These are phyloP conservation scores for Plasmopara halstedii DNA, from an alignment of 352 stramenopile species.

Conservation along the genomic window DNA sequence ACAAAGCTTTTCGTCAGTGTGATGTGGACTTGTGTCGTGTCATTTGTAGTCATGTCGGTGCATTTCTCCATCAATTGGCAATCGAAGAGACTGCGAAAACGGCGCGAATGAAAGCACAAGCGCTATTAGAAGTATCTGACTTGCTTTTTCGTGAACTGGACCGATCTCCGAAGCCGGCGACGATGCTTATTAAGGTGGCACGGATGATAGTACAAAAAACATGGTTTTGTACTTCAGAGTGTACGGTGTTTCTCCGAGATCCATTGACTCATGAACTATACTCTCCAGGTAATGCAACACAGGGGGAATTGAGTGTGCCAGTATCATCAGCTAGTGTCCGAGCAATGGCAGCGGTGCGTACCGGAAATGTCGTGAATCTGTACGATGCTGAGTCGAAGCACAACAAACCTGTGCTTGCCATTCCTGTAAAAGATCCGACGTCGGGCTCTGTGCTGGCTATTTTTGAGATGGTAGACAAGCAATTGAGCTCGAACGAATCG, in stretches of 20 bases:
- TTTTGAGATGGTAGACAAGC: constrained; percentile 60
- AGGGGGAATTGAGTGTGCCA: constrained; percentile 43
- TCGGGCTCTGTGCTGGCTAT: constrained; percentile 53
- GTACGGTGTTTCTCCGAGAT: constrained; percentile 63
- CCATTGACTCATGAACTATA: constrained; percentile 50
- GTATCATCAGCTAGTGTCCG: constrained; percentile 34
- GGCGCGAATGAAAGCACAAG: constrained; percentile 57
- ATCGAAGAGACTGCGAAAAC: constrained; percentile 52
- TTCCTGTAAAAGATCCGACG: constrained; percentile 73
- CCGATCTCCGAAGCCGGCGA: constrained; percentile 48
- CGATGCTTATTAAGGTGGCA: constrained; percentile 33
- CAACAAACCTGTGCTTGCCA: constrained; percentile 47
- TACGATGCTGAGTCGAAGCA: constrained; percentile 49
- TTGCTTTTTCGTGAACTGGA: constrained; percentile 61
- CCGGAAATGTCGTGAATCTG: constrained; percentile 69
- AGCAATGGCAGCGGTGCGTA: constrained; percentile 51
- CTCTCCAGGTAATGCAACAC: constrained; percentile 34
- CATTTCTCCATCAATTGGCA: constrained; percentile 42
- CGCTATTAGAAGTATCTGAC: constrained; percentile 52
- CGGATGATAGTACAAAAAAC: constrained; percentile 12
- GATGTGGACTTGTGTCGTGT: constrained; percentile 50
- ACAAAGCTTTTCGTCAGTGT: constrained; percentile 32
- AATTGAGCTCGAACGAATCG: neutral
- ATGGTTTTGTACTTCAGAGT: constrained; percentile 26
- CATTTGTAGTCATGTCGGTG: constrained; percentile 48